Evolutionary conservation across 805 yeast genomes (phyloP).

Genomic region (Lachancea sp.): DNA sequence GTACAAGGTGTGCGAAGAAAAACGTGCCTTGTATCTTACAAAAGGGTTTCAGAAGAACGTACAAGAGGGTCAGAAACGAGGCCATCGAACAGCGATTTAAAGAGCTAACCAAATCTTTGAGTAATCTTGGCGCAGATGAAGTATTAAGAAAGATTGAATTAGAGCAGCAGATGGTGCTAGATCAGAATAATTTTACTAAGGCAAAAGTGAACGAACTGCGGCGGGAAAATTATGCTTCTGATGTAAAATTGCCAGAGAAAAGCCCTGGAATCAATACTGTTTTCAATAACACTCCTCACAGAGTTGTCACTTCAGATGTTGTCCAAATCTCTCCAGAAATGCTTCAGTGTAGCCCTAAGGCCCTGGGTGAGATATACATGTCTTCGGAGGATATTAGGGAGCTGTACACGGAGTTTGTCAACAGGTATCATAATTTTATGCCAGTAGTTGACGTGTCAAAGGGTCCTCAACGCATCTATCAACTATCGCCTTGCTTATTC

Average conservation of each 20-base stretch:
- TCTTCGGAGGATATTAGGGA: slow-evolving; percentile 53
- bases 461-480: slow-evolving; percentile 77
- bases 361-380: slow-evolving; percentile 62
- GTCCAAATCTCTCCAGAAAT: no score
- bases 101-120: slow-evolving; percentile 54
- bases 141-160: slow-evolving; percentile 24
- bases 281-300: not conserved
- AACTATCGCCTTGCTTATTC: slow-evolving; percentile 79
- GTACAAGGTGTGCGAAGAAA: slow-evolving; percentile 73
- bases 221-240: not conserved
- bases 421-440: slow-evolving; percentile 74
- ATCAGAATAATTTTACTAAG: slow-evolving; percentile 28
- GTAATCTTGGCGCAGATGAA: slow-evolving; percentile 28
- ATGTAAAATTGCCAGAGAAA: not conserved
- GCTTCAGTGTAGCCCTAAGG: slow-evolving; percentile 56
- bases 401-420: slow-evolving; percentile 62
- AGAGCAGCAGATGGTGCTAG: slow-evolving; percentile 24
- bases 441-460: slow-evolving; percentile 79
- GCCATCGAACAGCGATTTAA: slow-evolving; percentile 74
- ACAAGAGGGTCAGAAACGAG: slow-evolving; percentile 79
- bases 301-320: slow-evolving; percentile 19
- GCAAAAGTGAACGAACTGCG: slow-evolving; percentile 22
- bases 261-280: not conserved
- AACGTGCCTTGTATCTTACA: slow-evolving; percentile 65
- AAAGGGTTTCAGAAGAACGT: slow-evolving; percentile 80